Evolutionary conservation across 2,329 filamentous ascomycete species (phyloP).

Genomic region (Colletotrichum scovillei): DNA sequence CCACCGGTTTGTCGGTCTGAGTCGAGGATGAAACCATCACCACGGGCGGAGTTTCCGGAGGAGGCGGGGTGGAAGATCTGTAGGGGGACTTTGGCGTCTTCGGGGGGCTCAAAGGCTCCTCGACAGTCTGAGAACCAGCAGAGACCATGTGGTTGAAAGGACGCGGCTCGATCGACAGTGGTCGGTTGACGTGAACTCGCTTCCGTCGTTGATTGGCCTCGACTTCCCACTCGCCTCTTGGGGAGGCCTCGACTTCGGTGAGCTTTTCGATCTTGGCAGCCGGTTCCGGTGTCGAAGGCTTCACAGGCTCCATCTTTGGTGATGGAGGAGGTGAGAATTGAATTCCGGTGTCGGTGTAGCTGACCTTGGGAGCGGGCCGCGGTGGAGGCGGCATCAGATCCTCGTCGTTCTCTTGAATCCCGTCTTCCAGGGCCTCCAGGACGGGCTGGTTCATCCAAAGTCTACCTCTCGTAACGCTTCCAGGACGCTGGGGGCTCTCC

Average conservation of each 20-base stretch:
- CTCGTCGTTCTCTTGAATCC: constrained; percentile 62
- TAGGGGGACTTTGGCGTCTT: constrained; percentile 69
- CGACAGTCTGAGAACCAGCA: constrained; percentile 70
- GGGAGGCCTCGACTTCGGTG: constrained; percentile 55
- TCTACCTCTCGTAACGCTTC: constrained; percentile 65
- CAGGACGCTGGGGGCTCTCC: constrained; percentile 67
- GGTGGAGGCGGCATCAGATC: constrained; percentile 39
- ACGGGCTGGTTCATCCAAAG: constrained; percentile 65
- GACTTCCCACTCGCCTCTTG: constrained; percentile 66
- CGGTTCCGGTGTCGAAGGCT: constrained; percentile 57
- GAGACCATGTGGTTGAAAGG: constrained; percentile 69
- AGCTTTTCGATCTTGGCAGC: constrained; percentile 48
- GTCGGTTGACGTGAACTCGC: constrained; percentile 67
- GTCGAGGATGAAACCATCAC: constrained; percentile 67
- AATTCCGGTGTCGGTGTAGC: constrained; percentile 80
- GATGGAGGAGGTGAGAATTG: constrained; percentile 89
- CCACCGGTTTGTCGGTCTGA: constrained; percentile 64
- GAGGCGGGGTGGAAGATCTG: constrained; percentile 53
- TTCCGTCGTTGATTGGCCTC: constrained; percentile 78
- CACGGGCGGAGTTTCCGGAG: constrained; percentile 47
- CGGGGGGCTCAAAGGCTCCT: constrained; percentile 72
- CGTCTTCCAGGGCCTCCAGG: constrained; percentile 65
- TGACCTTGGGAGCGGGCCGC: constrained; percentile 50
- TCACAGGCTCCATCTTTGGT: constrained; percentile 61
- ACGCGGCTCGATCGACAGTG: constrained; percentile 60